phyloP scores from a whole-genome alignment of 108 stramenopile species.

The Fragilaria radians region DNA sequence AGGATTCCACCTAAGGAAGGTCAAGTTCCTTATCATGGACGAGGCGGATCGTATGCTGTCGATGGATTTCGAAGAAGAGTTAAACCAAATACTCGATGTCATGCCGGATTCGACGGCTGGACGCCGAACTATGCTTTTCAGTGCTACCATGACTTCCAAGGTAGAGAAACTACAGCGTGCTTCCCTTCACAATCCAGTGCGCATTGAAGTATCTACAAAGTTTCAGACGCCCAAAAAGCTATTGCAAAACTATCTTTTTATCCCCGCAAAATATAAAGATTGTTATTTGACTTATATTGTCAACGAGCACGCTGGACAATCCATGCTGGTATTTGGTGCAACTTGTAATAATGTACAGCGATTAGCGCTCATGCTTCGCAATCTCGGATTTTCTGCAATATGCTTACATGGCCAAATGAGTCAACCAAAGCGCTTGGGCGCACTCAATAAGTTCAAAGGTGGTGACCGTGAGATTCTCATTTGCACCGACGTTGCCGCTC shows the following conservation, averaged over 20 bases:
- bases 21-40: constrained; percentile 94
- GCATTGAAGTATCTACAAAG: constrained; percentile 90
- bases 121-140: constrained; percentile 93
- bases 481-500: constrained; percentile 96
- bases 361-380: constrained; percentile 90
- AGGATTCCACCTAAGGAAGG: constrained; percentile 87
- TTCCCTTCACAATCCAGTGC: constrained; percentile 85
- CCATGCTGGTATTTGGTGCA: constrained; percentile 93
- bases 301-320: constrained; percentile 95
- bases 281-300: constrained; percentile 95
- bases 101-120: constrained; percentile 69
- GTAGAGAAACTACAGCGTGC: constrained; percentile 97
- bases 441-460: constrained; percentile 90
- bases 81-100: constrained; percentile 87
- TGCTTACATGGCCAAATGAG: constrained; percentile 98
- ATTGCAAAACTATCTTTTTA: constrained; percentile 94
- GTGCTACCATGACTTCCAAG: constrained; percentile 97
- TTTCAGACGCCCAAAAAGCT: constrained; percentile 95
- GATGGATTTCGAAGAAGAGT: constrained; percentile 86
- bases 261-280: constrained; percentile 99
- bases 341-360: constrained; percentile 97
- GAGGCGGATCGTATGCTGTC: constrained; percentile 99
- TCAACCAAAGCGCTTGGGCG: constrained; percentile 96
- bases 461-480: constrained; percentile 82
- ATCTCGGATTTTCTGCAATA: constrained; percentile 94